phyloP scores from a whole-genome alignment of 2,329 filamentous ascomycete genomes.

The Cadophora sp. region DNA sequence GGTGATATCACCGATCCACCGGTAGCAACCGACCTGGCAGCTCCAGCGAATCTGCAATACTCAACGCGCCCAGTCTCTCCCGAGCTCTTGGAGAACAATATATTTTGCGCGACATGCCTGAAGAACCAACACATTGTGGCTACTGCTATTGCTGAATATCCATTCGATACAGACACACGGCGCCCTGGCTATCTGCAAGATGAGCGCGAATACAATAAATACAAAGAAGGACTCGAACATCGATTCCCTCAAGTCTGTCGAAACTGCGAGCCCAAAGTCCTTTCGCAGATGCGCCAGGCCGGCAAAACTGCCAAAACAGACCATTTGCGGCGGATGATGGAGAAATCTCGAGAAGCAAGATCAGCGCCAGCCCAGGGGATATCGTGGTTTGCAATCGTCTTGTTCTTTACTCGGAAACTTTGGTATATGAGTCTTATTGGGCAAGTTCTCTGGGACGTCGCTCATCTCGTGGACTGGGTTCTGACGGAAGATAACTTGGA shows the following conservation, averaged over 20 bases:
- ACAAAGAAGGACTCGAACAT: constrained; percentile 75
- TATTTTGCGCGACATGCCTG: constrained; percentile 79
- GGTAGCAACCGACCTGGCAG: constrained; percentile 59
- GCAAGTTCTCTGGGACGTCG: constrained; percentile 40
- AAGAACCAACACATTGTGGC: constrained; percentile 89
- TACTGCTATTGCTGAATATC: constrained; percentile 78
- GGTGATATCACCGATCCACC: constrained; percentile 92
- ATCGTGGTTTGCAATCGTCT: constrained; percentile 25
- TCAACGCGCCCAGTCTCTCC: constrained; percentile 49
- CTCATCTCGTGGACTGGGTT: constrained; percentile 20
- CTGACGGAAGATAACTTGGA: not conserved
- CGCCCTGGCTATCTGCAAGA: constrained; percentile 72
- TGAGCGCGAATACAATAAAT: constrained; percentile 72
- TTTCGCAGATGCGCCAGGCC: constrained; percentile 70
- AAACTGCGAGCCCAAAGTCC: constrained; percentile 77
- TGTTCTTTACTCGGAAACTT: constrained; percentile 29
- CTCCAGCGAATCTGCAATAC: constrained; percentile 53
- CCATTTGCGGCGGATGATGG: constrained; percentile 59
- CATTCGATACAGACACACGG: constrained; percentile 67
- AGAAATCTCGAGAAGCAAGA: constrained; percentile 60
- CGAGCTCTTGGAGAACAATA: constrained; percentile 43
- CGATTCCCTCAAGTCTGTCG: constrained; percentile 90
- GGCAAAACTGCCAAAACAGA: constrained; percentile 71
- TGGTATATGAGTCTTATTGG: constrained; percentile 39
- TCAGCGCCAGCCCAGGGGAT: constrained; percentile 31